These are phyloP conservation scores for Larix sibirica DNA, from an alignment of 83 land plant genomes.

Conservation along the genomic window DNA sequence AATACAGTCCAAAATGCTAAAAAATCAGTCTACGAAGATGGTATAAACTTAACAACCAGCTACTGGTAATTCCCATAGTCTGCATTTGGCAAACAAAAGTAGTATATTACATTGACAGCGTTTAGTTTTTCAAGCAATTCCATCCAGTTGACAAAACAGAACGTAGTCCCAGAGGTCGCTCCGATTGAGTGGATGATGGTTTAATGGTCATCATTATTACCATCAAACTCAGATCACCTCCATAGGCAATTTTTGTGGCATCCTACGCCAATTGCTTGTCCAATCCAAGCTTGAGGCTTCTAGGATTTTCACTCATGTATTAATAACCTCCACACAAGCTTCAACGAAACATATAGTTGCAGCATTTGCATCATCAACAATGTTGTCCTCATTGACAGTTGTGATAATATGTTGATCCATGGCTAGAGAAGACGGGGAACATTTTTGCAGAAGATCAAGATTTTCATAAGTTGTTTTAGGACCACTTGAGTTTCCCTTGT, in stretches of 20 bases:
- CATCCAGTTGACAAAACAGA: too few species aligned
- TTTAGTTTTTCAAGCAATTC: background rate
- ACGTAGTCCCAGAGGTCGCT: too few species aligned
- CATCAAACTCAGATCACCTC: conserved; percentile 13
- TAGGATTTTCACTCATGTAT: background rate
- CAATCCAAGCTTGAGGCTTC: background rate
- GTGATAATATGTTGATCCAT: background rate
- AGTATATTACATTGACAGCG: too few species aligned
- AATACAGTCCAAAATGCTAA: too few species aligned
- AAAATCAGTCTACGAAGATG: too few species aligned
- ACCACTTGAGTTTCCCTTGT: too few species aligned
- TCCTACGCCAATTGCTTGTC: background rate
- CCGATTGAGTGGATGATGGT: too few species aligned
- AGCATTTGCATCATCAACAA: background rate
- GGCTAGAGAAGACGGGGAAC: background rate
- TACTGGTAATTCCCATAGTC: too few species aligned
- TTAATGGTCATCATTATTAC: conserved; percentile 1
- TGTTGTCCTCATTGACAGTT: background rate
- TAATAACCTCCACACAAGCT: background rate
- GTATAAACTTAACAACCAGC: too few species aligned
- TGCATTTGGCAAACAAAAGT: too few species aligned
- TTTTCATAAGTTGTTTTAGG: background rate
- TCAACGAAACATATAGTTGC: background rate
- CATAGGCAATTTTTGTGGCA: background rate
- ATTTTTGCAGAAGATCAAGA: background rate